Base-by-base conservation (phyloP, 441 rosid species). In the Aleurites moluccanus region DNA sequence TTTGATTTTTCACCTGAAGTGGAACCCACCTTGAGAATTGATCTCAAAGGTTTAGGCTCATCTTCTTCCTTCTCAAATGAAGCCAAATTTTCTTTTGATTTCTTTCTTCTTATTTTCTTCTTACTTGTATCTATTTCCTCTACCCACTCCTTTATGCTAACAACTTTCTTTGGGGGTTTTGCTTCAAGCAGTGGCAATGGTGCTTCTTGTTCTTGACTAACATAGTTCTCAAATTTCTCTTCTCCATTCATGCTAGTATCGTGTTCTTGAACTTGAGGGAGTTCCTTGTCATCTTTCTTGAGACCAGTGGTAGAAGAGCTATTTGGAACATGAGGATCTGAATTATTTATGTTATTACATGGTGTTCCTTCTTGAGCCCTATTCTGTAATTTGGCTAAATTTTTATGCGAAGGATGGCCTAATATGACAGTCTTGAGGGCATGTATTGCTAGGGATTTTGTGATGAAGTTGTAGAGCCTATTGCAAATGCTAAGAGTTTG, bases 11-110 rank as follows among this genome's bases (percentile, higher is more conserved):
- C 81, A 75, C 74, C 76, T 20, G 63, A 38, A 69, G 70, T 69
- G 33, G 89, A 87, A n/a, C 83, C 69, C 53, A 74, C 81, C 76
- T 86, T 86, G n/a, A 87, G 79, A 78, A 89, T 86, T 9, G 93
- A 70, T 78, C 75, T 86, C 78, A 88, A 72, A 50, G 87, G 88
- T 23, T 65, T 80, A 49, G 62, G 63, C 21, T 75, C 86, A 21
- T 81, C 82, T 2, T 66, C 80, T 62, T 77, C 74, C 49, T 0
- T 55, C 68, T 80, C 86, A 73, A 68, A 10, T 13, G 79, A 80
- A 71, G 64, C 16, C 75, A 59, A 14, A 47, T 69, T 84, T 59
- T 81, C 80, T 1, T 59, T 64, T 10, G 83, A 72, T 75, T 72
- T 80, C 59, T 50, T 83, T 75, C 73, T 76, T 28, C 42, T 78